Conservation (phyloP, 257 asterid species). For the Forsythia viridissima region DNA sequence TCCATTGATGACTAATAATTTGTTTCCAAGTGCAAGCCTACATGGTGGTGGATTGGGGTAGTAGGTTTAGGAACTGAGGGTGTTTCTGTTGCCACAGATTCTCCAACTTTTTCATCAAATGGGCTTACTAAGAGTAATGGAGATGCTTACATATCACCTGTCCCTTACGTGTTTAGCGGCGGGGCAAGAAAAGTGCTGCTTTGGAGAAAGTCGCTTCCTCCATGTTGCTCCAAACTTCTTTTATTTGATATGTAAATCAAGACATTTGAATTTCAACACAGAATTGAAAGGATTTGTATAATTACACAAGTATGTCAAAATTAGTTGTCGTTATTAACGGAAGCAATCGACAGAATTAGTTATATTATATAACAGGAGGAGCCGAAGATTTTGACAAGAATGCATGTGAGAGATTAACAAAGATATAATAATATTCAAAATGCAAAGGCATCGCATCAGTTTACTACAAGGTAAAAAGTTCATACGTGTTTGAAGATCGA, state of each 20-base stretch:
- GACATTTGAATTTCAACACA: background rate
- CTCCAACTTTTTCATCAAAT: conserved; percentile 73
- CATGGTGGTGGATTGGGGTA: conserved; percentile 60
- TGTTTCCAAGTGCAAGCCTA: conserved; percentile 42
- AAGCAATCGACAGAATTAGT: background rate
- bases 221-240: no score
- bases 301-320: background rate
- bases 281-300: no score
- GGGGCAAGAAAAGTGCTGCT: no score
- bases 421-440: background rate
- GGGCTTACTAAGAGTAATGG: conserved; percentile 61
- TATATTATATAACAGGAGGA: background rate
- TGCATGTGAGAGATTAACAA: background rate
- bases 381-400: background rate
- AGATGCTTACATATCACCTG: no score
- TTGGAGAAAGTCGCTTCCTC: no score
- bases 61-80: conserved; percentile 49
- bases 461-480: background rate
- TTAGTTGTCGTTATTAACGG: background rate
- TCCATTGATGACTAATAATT: conserved; percentile 34
- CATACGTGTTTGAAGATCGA: background rate
- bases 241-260: background rate
- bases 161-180: no score
- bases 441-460: background rate
- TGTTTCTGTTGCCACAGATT: conserved; percentile 32